Base-by-base conservation (phyloP, 495 filamentous ascomycete species). In the Lophiostoma macrostomum region DNA sequence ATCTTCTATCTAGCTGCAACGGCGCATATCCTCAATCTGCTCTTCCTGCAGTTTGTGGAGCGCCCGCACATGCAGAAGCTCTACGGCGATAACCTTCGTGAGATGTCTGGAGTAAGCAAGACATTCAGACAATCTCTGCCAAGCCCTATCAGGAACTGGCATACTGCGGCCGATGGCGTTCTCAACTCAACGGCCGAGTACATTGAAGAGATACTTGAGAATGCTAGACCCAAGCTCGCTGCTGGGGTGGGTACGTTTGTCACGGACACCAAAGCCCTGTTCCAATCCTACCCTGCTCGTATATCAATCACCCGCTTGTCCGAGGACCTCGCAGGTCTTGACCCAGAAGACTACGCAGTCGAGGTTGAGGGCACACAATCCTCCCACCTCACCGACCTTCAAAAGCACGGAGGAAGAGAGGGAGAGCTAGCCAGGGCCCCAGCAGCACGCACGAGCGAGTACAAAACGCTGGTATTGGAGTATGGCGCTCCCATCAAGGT, bases 41-140 rank as follows among this genome's bases (percentile, higher is more conserved):
- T 75, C 36, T 96, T 97, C 74, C 89, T 97, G 50, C 87, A 96
- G 55, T 84, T 91, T 48, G 87, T 98, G 3, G 93, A 98, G 67
- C 84, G 90, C 35, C 93, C 93, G 22, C 93, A 98, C 70, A 98
- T 98, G 93, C 90, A 96, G 70, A 97, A 96, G 73, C 77, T 96
- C 20, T 98, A 98, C 63, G 93, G 93, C 32, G 76, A 80, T 50
- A 84, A 80, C 63, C 73, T 98, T 22, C 85, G 94, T 58, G 75
- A 83, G 58, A 88, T 95, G 69, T 90, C 91, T 10, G 94, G 93
- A 58, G 75, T 98, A 22, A 89, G 90, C 31, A 91, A 88, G 69
- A 96, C 87, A 65, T 76, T 98, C 57, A 87, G 87, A 65, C 82
- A 86, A 50, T 87, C 88, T 3, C 73, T 98, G n/a, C 93, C 93